Evolutionary conservation across 805 yeast genomes (phyloP).

Genomic region (Zygotorulaspora danielsina): DNA sequence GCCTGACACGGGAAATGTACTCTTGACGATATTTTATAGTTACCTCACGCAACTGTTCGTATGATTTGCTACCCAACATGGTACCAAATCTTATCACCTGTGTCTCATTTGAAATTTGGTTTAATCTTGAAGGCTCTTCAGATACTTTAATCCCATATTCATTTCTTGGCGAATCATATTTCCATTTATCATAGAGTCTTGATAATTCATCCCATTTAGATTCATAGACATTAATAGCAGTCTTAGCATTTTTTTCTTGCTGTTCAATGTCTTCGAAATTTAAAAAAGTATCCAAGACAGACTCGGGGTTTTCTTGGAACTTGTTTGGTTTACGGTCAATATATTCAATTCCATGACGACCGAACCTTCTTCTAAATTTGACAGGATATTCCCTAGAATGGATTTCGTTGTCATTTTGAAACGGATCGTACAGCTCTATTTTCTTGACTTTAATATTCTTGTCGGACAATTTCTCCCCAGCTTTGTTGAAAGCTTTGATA

Average conservation of each 20-base stretch:
- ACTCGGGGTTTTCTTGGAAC: constrained; percentile 31
- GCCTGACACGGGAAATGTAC: constrained; percentile 36
- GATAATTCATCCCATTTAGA: constrained; percentile 43
- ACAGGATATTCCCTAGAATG: constrained; percentile 43
- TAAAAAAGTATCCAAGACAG: constrained; percentile 40
- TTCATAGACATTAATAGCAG: constrained; percentile 42
- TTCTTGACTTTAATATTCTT: constrained; percentile 28
- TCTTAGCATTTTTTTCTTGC: constrained; percentile 23
- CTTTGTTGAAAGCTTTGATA: constrained; percentile 23
- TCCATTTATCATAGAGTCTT: constrained; percentile 61
- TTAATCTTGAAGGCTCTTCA: constrained; percentile 76
- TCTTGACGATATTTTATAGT: constrained; percentile 64
- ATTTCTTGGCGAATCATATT: constrained; percentile 55
- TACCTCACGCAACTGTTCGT: constrained; percentile 73
- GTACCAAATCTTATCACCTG: constrained; percentile 89
- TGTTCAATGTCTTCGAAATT: constrained; percentile 37
- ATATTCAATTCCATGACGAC: constrained; percentile 65
- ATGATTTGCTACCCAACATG: constrained; percentile 82
- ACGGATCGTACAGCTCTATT: constrained; percentile 38
- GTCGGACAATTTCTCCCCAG: constrained; percentile 32
- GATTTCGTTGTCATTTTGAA: constrained; percentile 30
- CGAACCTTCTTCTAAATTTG: constrained; percentile 68
- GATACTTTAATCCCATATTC: constrained; percentile 49
- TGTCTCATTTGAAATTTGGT: constrained; percentile 78
- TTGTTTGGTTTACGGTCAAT: constrained; percentile 67